These are phyloP conservation scores for Thielaviopsis populi DNA, from an alignment of 2,329 filamentous ascomycete species.

Conservation along the genomic window DNA sequence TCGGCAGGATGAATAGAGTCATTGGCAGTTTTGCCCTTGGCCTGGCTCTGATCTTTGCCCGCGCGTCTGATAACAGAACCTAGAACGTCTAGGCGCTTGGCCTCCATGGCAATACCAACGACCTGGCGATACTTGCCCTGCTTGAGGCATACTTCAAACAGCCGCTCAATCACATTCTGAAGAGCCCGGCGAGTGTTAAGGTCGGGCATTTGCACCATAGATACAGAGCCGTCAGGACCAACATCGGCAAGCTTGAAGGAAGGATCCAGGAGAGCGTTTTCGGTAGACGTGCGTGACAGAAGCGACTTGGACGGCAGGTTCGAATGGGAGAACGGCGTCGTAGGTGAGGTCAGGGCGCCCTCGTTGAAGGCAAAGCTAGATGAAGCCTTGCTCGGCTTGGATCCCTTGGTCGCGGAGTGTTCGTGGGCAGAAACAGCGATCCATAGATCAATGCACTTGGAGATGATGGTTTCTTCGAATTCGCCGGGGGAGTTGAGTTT, in stretches of 20 bases:
- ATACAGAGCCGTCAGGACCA: conserved; percentile 24
- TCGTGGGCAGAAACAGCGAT: conserved; percentile 55
- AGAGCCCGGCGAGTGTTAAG: conserved; percentile 64
- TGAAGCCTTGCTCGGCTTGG: conserved; percentile 34
- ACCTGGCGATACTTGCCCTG: conserved; percentile 87
- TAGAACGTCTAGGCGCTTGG: conserved; percentile 78
- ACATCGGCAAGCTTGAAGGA: conserved; percentile 31
- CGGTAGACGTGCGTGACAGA: conserved; percentile 48
- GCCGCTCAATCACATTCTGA: conserved; percentile 67
- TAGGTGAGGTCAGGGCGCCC: conserved; percentile 65
- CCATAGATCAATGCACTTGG: conserved; percentile 96
- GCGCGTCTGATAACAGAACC: conserved; percentile 75
- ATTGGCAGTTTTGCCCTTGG: conserved; percentile 41
- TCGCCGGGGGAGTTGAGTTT: conserved; percentile 81
- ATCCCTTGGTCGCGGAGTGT: conserved; percentile 29
- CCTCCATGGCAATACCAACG: conserved; percentile 90
- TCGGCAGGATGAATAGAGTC: conserved; percentile 50
- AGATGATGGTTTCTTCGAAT: conserved; percentile 98
- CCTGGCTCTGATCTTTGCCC: conserved; percentile 59
- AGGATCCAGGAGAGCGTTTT: conserved; percentile 31
- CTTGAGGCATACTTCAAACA: conserved; percentile 80
- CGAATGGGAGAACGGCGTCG: conserved; percentile 89
- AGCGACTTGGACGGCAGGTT: conserved; percentile 87
- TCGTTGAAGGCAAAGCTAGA: conserved; percentile 65
- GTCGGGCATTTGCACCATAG: conserved; percentile 43